These are phyloP conservation scores for Entoloma clypeatum DNA, from an alignment of 1,284 basidiomycete genomes.

Conservation along the genomic window DNA sequence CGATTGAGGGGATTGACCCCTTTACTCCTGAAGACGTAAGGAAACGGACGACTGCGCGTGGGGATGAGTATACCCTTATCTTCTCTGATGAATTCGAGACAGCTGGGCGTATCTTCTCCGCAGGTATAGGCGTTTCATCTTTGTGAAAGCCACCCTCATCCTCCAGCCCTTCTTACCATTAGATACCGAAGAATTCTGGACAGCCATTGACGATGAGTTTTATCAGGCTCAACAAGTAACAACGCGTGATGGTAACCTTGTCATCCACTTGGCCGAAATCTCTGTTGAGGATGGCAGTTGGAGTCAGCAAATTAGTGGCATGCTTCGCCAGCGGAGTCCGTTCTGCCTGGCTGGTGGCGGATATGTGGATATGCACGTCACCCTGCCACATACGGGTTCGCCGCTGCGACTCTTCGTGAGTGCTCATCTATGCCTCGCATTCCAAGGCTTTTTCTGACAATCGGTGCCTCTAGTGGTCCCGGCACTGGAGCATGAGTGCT, in stretches of 20 bases:
- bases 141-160: not conserved
- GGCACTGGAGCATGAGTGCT: too few species aligned
- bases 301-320: not conserved
- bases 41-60: conserved; percentile 10
- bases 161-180: not conserved
- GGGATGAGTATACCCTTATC: conserved; percentile 15
- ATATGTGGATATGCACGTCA: conserved; percentile 12
- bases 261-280: not conserved
- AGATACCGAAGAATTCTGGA: conserved; percentile 14
- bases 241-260: conserved; percentile 13
- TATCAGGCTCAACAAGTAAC: conserved; percentile 9
- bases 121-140: conserved; percentile 5
- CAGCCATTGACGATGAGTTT: not conserved
- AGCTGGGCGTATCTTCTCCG: conserved; percentile 33
- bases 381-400: not conserved
- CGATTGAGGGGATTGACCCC: conserved; percentile 12
- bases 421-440: conserved; percentile 6
- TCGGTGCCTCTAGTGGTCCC: too few species aligned
- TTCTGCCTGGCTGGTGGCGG: conserved; percentile 11
- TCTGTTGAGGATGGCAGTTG: not conserved
- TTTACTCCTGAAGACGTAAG: conserved; percentile 15
- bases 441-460: too few species aligned
- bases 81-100: conserved; percentile 24
- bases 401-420: conserved; percentile 1
- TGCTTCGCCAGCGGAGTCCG: conserved; percentile 9